These are phyloP conservation scores for Deakozyma indianensis DNA, from an alignment of 805 yeast species.

Conservation along the genomic window DNA sequence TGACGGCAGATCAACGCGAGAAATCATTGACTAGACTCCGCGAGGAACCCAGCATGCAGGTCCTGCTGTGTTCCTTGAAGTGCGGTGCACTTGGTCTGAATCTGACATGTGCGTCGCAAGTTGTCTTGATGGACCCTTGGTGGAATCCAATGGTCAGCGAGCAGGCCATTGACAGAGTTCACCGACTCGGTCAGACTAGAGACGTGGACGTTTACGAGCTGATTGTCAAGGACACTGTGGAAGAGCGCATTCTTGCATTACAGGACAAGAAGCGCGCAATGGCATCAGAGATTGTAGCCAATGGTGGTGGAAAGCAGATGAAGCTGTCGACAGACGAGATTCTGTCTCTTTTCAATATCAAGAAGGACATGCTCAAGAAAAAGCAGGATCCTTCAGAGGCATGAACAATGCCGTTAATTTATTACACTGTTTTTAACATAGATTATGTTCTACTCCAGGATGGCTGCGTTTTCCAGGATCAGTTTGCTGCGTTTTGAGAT, in stretches of 20 bases:
- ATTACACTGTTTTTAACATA: too few species aligned
- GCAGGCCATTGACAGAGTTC: constrained; percentile 39
- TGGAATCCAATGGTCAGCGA: constrained; percentile 38
- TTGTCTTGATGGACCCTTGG: constrained; percentile 32
- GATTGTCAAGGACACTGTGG: constrained; percentile 25
- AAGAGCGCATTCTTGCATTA: constrained; percentile 23
- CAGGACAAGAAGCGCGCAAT: constrained; percentile 24
- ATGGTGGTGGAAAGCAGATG: constrained; percentile 10
- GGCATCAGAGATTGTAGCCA: constrained; percentile 21
- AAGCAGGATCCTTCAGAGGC: too few species aligned
- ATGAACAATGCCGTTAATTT: too few species aligned
- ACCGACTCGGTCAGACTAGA: constrained; percentile 31
- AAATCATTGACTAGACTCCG: constrained; percentile 18
- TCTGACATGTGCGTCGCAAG: constrained; percentile 28
- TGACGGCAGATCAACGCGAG: constrained; percentile 20
- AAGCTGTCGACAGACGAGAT: constrained; percentile 15
- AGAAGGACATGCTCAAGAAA: neutral
- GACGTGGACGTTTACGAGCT: constrained; percentile 32
- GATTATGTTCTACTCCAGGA: too few species aligned
- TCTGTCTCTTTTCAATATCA: constrained; percentile 11
- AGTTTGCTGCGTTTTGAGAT: too few species aligned
- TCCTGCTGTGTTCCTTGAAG: constrained; percentile 28
- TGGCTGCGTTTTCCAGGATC: too few species aligned
- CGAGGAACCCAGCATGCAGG: constrained; percentile 16
- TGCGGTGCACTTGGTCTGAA: constrained; percentile 34